These are phyloP conservation scores for Podochytrium sp. DNA, from an alignment of 192 early-diverging fungal species.

Conservation along the genomic window DNA sequence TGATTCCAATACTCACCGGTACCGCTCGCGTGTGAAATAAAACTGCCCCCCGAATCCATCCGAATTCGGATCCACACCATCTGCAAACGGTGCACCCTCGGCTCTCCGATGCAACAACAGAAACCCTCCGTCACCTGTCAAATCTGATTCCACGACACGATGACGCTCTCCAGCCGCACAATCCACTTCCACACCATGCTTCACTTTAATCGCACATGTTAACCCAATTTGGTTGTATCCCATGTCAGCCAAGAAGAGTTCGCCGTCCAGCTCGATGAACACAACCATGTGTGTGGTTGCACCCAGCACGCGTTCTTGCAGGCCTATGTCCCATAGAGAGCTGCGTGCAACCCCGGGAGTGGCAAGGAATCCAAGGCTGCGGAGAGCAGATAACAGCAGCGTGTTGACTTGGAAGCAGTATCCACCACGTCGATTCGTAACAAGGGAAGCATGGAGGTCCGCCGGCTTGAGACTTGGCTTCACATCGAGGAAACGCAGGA, in stretches of 20 bases:
- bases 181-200: neutral
- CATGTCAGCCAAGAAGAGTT: neutral
- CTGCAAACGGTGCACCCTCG: neutral
- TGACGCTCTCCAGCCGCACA: slow-evolving; percentile 1
- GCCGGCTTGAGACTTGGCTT: neutral
- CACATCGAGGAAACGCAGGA: neutral
- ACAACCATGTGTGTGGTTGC: neutral
- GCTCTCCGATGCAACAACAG: neutral
- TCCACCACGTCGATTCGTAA: neutral
- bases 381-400: neutral
- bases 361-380: neutral
- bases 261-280: neutral
- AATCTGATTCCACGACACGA: neutral
- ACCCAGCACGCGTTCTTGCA: neutral
- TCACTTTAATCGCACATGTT: neutral
- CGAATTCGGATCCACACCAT: neutral
- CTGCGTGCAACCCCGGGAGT: neutral
- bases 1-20: neutral
- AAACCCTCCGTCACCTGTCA: neutral
- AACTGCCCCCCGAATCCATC: neutral
- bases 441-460: neutral
- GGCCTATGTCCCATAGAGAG: neutral
- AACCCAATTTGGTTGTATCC: neutral
- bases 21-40: slow-evolving; percentile 12
- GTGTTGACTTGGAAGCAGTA: slow-evolving; percentile 20